phyloP scores from a whole-genome alignment of 164 flowering plant genomes.

The Paratinospora sagittata region DNA sequence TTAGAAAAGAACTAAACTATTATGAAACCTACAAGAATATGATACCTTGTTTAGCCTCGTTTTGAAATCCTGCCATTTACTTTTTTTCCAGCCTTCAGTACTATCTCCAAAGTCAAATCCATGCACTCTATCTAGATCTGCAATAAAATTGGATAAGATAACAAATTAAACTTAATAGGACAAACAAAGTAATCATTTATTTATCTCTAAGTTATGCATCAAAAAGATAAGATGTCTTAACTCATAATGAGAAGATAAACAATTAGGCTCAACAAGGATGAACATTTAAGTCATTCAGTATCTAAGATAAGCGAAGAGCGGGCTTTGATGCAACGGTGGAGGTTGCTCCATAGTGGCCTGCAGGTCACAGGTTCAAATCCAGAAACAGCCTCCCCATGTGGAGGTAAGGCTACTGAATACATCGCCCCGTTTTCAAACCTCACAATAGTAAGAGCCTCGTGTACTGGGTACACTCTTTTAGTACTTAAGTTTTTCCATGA shows the following conservation, averaged over 20 bases:
- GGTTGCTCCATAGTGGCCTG: too few relatives aligned
- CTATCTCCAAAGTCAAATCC: constrained; percentile 95
- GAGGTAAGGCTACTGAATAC: too few relatives aligned
- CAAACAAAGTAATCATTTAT: background rate
- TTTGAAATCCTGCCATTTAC: constrained; percentile 71
- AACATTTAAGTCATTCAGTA: background rate
- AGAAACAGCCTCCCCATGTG: too few relatives aligned
- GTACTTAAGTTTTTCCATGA: background rate
- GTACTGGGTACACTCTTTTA: too few relatives aligned
- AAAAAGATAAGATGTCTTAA: background rate
- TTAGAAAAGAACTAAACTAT: too few relatives aligned
- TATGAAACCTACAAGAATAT: background rate
- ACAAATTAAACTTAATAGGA: background rate
- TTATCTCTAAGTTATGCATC: background rate
- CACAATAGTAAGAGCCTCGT: too few relatives aligned
- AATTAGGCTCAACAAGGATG: background rate
- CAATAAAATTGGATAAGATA: constrained; percentile 12
- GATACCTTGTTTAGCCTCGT: constrained; percentile 58
- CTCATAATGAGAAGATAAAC: background rate
- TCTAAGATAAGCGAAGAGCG: background rate
- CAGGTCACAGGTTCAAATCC: too few relatives aligned
- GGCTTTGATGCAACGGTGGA: too few relatives aligned
- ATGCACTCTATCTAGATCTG: constrained; percentile 85
- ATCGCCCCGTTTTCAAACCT: too few relatives aligned
- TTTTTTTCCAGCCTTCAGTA: constrained; percentile 50